Evolutionary conservation across 2,329 filamentous ascomycete species (phyloP), one percentile per base, ranked within the genome.

Genomic region (Knufia petricola): DNA sequence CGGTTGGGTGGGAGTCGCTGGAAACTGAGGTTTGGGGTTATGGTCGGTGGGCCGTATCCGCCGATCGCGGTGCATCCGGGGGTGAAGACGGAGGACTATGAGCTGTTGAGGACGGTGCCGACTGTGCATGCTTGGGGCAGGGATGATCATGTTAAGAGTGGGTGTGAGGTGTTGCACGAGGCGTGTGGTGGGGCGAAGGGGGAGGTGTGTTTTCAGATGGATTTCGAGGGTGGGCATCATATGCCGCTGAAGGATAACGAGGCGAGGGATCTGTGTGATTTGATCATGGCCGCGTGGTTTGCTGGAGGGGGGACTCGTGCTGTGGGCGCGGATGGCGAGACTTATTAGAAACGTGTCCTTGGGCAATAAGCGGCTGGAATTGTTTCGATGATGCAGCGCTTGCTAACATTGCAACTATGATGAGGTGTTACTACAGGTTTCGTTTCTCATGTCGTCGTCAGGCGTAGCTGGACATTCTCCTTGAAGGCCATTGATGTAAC

Each of bases 51-150:
- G 0, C 56, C 56, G n/a, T 59, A 51, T 49, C 56, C 56, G 43
- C 58, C 58, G 28, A 58, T 59, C 36, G 40, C 50, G 1, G 10
- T 59, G 21, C 19, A 39, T n/a, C 32, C 49, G 10, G 28, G 34
- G 7, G 52, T 52, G 20, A 45, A 54, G 23, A 21, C 24, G 15
- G 26, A 28, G 3, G 55, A 57, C 32, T 57, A 57, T 40, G 51
- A 42, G 8, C 30, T 57, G 37, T 42, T 59, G 4, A 50, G 38
- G 21, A 30, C 37, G 2, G 41, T 59, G 2, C 58, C 58, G 21
- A 58, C 52, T n/a, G 55, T 59, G 31, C 58, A 59, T 51, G 58
- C 56, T 0, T 59, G 58, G 58, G 58, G 58, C 8, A 12, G 51
- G 7, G 53, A 57, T 32, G 58, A 59, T 48, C 58, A 58, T 45